Base-by-base conservation (phyloP, 192 early-diverging fungal species). In the Coemansia sp. region DNA sequence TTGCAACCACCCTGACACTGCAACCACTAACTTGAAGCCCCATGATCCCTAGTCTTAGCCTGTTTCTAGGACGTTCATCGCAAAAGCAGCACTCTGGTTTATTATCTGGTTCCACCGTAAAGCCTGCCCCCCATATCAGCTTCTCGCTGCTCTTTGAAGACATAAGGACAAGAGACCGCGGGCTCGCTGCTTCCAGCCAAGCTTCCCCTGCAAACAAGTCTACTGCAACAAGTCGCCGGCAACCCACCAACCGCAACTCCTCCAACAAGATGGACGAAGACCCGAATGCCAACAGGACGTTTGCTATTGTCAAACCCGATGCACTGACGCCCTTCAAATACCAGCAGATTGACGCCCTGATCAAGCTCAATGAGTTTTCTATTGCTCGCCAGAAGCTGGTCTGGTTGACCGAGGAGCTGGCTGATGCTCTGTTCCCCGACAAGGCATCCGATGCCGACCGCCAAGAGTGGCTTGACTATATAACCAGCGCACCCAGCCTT, bases 251-350 rank as follows among this genome's bases (percentile, higher is more conserved):
- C 66, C 40, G 58, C 62, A 40, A 49, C 64, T 11, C 39, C 54
- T 11, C 42, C 56, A 47, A 43, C 48, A 67, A 47, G 32, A 79
- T 80, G 77, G 58, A 61, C 22, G 63, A 73, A 9, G 71, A 70
- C 47, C 52, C 56, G 42, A 62, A 43, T 36, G 67, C 72, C 36
- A 65, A 84, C 71, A 71, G 74, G 47, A 87, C 87, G 10, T 80
- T 88, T 61, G 87, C 86, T 48, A 58, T 88, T 21, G 81, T 88
- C 71, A 87, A 86, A 71, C 87, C 87, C 32, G 86, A 88, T 61
- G 86, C 80, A 40, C 73, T 85, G 72, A 76, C 69, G n/a, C 71
- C 77, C 11, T 67, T 72, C 66, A 81, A 86, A 67, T 82, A 73
- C 73, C 79, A 78, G 76, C 74, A 85, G 45, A 76, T 85, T 68